phyloP scores from a whole-genome alignment of 1,139 yeast species.

The Pichia sp. region DNA sequence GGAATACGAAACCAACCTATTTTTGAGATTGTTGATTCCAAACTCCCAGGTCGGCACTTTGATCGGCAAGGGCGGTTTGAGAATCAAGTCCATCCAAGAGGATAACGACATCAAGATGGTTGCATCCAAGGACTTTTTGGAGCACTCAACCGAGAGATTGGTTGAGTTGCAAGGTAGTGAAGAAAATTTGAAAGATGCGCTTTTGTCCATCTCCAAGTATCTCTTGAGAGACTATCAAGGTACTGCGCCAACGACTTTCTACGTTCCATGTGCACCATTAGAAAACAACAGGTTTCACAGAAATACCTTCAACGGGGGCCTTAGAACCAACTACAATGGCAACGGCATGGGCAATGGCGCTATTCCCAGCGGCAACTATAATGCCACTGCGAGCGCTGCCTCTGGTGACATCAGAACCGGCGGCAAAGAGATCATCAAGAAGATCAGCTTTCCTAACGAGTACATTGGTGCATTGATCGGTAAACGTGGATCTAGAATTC shows the following conservation, averaged over 20 bases:
- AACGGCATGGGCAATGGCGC: not conserved
- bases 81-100: constrained; percentile 79
- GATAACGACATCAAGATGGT: constrained; percentile 71
- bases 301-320: constrained; percentile 10
- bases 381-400: constrained; percentile 2
- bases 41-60: constrained; percentile 88
- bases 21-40: constrained; percentile 70
- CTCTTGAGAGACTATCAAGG: constrained; percentile 68
- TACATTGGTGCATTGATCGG: constrained; percentile 92
- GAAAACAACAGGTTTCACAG: constrained; percentile 22
- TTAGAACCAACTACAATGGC: constrained; percentile 1
- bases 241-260: constrained; percentile 61
- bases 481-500: constrained; percentile 74
- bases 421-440: constrained; percentile 36
- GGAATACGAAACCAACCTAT: constrained; percentile 39
- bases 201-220: constrained; percentile 65
- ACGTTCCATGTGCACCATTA: constrained; percentile 49
- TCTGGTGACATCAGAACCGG: constrained; percentile 9
- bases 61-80: constrained; percentile 78
- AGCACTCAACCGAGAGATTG: constrained; percentile 80
- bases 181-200: constrained; percentile 54
- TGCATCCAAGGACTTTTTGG: constrained; percentile 80
- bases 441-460: constrained; percentile 66
- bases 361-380: not conserved
- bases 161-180: constrained; percentile 86